Percentiles rank a stretch among this genome's conserved stretches.
phyloP scores from a whole-genome alignment of 352 stramenopile species.

The Pythium dissimile region DNA sequence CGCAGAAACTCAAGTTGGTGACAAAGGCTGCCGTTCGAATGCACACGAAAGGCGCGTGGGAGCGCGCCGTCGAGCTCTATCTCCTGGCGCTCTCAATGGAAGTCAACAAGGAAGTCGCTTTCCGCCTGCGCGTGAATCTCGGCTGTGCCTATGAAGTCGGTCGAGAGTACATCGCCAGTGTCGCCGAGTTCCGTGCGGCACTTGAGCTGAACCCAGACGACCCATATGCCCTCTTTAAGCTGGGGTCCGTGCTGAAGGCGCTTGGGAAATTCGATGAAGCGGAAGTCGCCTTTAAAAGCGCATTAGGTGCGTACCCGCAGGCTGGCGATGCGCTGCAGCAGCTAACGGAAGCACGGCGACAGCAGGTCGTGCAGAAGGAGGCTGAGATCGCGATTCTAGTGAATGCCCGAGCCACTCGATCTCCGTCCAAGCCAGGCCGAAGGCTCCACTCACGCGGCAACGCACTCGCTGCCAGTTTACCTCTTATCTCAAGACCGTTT shows the following conservation, averaged over 20 bases:
- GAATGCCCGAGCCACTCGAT: slow-evolving; percentile 20
- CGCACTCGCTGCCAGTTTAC: not conserved
- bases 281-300: slow-evolving; percentile 31
- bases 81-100: slow-evolving; percentile 51
- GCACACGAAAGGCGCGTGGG: slow-evolving; percentile 59
- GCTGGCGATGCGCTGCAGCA: slow-evolving; percentile 38
- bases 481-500: not conserved
- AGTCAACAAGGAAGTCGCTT: slow-evolving; percentile 51
- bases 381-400: slow-evolving; percentile 25
- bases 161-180: slow-evolving; percentile 31
- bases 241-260: slow-evolving; percentile 42
- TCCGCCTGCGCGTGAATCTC: slow-evolving; percentile 66
- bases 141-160: slow-evolving; percentile 54
- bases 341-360: slow-evolving; percentile 25
- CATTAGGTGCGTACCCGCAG: slow-evolving; percentile 48
- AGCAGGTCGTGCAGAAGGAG: slow-evolving; percentile 21
- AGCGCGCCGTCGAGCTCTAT: slow-evolving; percentile 70
- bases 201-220: slow-evolving; percentile 42
- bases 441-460: slow-evolving; percentile 6
- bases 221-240: slow-evolving; percentile 55
- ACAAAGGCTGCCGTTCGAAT: slow-evolving; percentile 68
- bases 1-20: slow-evolving; percentile 78
- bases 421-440: slow-evolving; percentile 12
- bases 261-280: slow-evolving; percentile 40
- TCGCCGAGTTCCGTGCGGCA: slow-evolving; percentile 40